These are phyloP conservation scores for Coix lacrymajobi DNA, from an alignment of 176 grass and related monocot species.

Conservation along the genomic window DNA sequence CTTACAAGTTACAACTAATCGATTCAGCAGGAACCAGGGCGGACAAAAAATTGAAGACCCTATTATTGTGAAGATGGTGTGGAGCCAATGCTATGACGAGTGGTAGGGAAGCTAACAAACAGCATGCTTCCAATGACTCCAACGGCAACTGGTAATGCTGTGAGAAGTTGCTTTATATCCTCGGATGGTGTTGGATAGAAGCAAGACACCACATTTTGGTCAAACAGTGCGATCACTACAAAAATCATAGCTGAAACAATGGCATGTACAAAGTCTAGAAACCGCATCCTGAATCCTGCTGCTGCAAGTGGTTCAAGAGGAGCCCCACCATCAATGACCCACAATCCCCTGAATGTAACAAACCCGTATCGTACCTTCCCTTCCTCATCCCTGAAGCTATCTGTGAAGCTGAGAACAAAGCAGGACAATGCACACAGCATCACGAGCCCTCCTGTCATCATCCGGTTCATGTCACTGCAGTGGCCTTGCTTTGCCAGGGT, in stretches of 20 bases:
- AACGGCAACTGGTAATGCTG: conserved; percentile 48
- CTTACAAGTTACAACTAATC: not conserved
- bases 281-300: conserved; percentile 36
- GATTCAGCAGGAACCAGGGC: conserved; percentile 19
- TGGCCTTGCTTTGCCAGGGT: conserved; percentile 44
- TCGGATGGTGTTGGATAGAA: conserved; percentile 51
- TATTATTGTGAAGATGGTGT: conserved; percentile 38
- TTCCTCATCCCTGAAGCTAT: conserved; percentile 60
- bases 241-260: conserved; percentile 52
- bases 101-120: conserved; percentile 76
- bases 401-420: conserved; percentile 66
- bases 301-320: conserved; percentile 43
- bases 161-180: conserved; percentile 51
- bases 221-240: conserved; percentile 43
- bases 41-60: not conserved
- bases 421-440: conserved; percentile 55
- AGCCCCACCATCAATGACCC: conserved; percentile 56
- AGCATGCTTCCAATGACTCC: conserved; percentile 61
- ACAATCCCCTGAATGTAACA: conserved; percentile 52
- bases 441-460: conserved; percentile 50
- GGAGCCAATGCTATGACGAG: conserved; percentile 61
- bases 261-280: conserved; percentile 73
- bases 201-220: conserved; percentile 64
- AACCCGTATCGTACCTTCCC: conserved; percentile 56
- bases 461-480: conserved; percentile 28